Conservation (phyloP, 1,139 yeast species). For the Magnusiomyces ingens region DNA sequence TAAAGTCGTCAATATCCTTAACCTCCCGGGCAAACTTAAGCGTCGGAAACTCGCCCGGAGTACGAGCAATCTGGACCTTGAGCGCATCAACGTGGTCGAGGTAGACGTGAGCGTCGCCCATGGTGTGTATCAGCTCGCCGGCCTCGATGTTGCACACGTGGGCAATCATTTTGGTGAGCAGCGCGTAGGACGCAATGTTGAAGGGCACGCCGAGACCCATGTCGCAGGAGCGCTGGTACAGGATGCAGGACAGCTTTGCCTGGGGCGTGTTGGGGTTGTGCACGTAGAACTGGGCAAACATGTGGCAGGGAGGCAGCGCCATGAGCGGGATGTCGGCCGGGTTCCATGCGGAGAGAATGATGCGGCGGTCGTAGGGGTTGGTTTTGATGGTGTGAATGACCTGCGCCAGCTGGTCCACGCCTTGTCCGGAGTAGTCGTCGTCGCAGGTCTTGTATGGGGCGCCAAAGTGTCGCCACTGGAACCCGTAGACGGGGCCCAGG, state of each 20-base stretch:
- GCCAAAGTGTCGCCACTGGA: slow-evolving; percentile 99
- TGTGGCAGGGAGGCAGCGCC: slow-evolving; percentile 99
- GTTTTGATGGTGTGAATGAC: slow-evolving; percentile 73
- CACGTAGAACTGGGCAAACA: slow-evolving; percentile 91
- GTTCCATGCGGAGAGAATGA: slow-evolving; percentile 95
- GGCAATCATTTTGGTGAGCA: slow-evolving; percentile 90
- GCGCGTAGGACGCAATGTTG: slow-evolving; percentile 92
- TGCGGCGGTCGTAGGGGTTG: slow-evolving; percentile 90
- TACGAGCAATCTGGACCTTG: slow-evolving; percentile 65
- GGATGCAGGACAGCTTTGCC: slow-evolving; percentile 63
- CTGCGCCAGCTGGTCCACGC: slow-evolving; percentile 81
- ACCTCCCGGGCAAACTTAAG: slow-evolving; percentile 63
- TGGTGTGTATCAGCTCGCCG: slow-evolving; percentile 88
- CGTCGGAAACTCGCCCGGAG: slow-evolving; percentile 75
- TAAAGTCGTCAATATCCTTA: slow-evolving; percentile 74
- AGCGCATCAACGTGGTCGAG: slow-evolving; percentile 89
- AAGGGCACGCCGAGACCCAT: slow-evolving; percentile 99
- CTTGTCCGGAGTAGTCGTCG: slow-evolving; percentile 78
- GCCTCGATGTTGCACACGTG: slow-evolving; percentile 89
- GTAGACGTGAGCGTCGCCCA: slow-evolving; percentile 97
- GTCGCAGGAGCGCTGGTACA: slow-evolving; percentile 97
- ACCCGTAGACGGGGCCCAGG: slow-evolving; percentile 96
- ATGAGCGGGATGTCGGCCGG: slow-evolving; percentile 87
- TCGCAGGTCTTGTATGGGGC: slow-evolving; percentile 84
- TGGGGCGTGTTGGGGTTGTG: slow-evolving; percentile 52